Base-by-base conservation (phyloP, 352 stramenopile genomes). In the Stramenopiles sp. region DNA sequence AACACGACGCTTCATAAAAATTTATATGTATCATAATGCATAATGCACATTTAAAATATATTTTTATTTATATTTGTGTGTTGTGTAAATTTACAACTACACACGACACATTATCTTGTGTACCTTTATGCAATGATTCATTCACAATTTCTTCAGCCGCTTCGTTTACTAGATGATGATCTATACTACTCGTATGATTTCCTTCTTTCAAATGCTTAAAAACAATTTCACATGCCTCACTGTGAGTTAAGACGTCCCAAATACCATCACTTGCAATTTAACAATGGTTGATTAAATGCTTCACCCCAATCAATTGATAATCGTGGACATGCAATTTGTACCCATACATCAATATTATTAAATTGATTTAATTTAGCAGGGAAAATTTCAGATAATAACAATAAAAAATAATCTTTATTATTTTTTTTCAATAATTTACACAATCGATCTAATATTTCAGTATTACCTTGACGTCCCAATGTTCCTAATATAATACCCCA, bases 301-400 rank as follows among this genome's bases (percentile, higher is more conserved):
- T 98, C 95, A 78, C 96, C 96, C 96, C 96, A 99, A 84, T 99
- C 96, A 43, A 99, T 96, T 30, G 91, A 98, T 13, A 99, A 86
- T 13, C 96, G 87, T 0, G 96, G 96, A 84, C 96, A 99, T 23
- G 96, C 95, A 63, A 99, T 91, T 85, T 99, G 96, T 73, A 99
- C 95, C 95, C 95, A 99, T 4, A 92, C 94, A 78, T 98, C 92
- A 6, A 98, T 88, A 69, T 92, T 86, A 6, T 87, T 81, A 32
- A 95, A 92, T 31, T 6, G 13, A 0, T 13, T 78, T 79, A 90
- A 87, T 88, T 92, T 93, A 74, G 92, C 90, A 0, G 95, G 94
- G 79, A 97, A 97, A 63, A 99, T 94, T 83, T 99, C 97, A 0
- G 92, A 98, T 7, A 99, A 85, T 30, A 99, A 84, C 31, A 99